Base-by-base conservation (phyloP, 1,139 yeast genomes). In the Candida sanyaensis region DNA sequence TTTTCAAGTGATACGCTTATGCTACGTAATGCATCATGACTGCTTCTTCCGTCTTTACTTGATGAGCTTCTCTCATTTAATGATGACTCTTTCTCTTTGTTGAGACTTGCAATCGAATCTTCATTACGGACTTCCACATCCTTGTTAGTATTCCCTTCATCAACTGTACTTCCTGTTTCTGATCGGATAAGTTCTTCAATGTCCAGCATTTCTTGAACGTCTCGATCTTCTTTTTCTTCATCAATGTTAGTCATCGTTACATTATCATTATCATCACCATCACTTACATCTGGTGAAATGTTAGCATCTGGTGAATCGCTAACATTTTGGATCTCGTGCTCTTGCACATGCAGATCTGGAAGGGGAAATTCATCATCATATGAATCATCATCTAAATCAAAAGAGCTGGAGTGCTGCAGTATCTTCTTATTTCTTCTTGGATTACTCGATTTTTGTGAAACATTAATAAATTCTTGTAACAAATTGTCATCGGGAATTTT, bases 401-500 rank as follows among this genome's bases (percentile, higher is more conserved):
- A 9, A 6, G 24, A 21, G 6, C 6, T 33, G 21, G 5, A 7
- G 13, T 33, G 27, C 42, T 7, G 43, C 48, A 2, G 28, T 41
- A 10, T 37, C 48, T 26, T 42, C 37, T 26, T 29, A 27, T 4
- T 17, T 24, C 13, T 36, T 39, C 4, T 24, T 38, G 11, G 21
- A 34, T 21, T 13, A 5, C 43, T 38, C 42, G 44, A 31, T 33
- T 41, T 40, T 45, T 49, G 47, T 10, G 55, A 46, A 11, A 48
- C 56, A 2, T 47, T 32, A 27, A 62, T 56, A 29, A 64, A 56
- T 46, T 64, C 67, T 41, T 60, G 55, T 42, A 55, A 52, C 31
- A 64, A 52, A 27, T 57, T 61, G 12, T 57, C 59, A 44, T 62
- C 68, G 0, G 67, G 68, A 10, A 58, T 34, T 42, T 62, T 61